These are phyloP conservation scores for Penicillium sp. DNA, from an alignment of 2,329 filamentous ascomycete species.

Conservation along the genomic window DNA sequence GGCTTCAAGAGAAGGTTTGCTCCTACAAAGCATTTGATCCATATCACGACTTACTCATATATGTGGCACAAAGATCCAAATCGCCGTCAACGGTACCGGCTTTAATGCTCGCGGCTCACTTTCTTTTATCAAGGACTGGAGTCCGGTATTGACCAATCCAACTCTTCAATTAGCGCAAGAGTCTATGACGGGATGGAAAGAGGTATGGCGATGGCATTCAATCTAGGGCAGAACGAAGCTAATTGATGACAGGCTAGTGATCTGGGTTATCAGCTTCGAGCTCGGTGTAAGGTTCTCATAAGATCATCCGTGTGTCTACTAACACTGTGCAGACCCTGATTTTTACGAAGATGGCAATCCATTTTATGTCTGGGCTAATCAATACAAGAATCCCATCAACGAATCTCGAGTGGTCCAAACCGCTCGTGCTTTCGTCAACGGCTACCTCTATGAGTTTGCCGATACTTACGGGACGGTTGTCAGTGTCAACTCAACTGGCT, in stretches of 20 bases:
- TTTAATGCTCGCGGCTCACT: conserved; percentile 60
- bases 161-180: conserved; percentile 61
- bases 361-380: conserved; percentile 68
- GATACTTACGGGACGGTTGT: conserved; percentile 61
- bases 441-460: conserved; percentile 62
- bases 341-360: conserved; percentile 54
- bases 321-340: conserved; percentile 45
- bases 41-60: not conserved
- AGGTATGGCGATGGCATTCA: conserved; percentile 48
- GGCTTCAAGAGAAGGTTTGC: conserved; percentile 33
- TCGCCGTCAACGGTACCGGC: conserved; percentile 37
- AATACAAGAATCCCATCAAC: conserved; percentile 58
- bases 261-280: conserved; percentile 24
- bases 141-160: conserved; percentile 60
- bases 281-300: conserved; percentile 19
- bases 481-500: conserved; percentile 61
- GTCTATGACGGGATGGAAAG: conserved; percentile 66
- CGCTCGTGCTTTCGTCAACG: conserved; percentile 64
- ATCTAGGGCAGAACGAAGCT: conserved; percentile 42
- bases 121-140: conserved; percentile 63
- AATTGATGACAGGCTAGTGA: conserved; percentile 15
- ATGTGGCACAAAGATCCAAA: conserved; percentile 52
- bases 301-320: not conserved
- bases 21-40: too few relatives aligned
- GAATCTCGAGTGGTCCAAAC: conserved; percentile 59